Percentiles rank a stretch among this genome's conserved stretches.
These are phyloP conservation scores for Rhodotorula diobovata DNA, from an alignment of 768 basidiomycete species.

Conservation along the genomic window DNA sequence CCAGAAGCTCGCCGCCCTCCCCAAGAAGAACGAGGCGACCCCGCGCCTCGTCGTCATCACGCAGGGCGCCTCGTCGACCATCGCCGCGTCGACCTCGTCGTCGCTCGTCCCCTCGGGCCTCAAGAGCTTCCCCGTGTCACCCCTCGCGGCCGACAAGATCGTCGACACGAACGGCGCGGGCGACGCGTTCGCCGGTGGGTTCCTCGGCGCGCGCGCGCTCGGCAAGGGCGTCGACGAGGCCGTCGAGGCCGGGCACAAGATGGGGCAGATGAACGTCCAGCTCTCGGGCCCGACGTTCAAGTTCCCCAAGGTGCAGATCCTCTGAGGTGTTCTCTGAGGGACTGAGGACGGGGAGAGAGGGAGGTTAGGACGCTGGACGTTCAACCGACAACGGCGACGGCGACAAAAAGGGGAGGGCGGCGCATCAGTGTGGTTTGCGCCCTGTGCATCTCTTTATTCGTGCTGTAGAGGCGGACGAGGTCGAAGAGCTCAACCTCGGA, in stretches of 20 bases:
- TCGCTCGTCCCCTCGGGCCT: conserved; percentile 52
- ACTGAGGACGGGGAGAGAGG: background rate
- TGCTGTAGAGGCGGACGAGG: background rate
- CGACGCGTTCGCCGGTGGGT: conserved; percentile 94
- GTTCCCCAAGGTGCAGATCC: conserved; percentile 40
- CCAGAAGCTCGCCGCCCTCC: conserved; percentile 64
- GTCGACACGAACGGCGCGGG: conserved; percentile 98
- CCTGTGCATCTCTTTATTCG: no score
- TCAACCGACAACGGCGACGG: no score
- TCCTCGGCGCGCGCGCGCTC: conserved; percentile 75
- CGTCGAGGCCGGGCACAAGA: conserved; percentile 77
- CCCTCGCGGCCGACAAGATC: conserved; percentile 61
- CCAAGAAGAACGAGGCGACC: conserved; percentile 65
- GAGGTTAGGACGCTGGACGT: conserved; percentile 19
- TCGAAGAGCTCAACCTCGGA: background rate
- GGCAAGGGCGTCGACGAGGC: conserved; percentile 73
- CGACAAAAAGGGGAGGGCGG: no score
- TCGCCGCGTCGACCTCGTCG: conserved; percentile 63
- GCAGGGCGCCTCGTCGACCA: conserved; percentile 74
- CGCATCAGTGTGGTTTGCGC: no score
- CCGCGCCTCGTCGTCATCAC: conserved; percentile 85
- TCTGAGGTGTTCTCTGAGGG: conserved; percentile 18
- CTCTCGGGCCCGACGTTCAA: conserved; percentile 54
- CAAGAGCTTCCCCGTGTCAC: conserved; percentile 58
- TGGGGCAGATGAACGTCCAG: conserved; percentile 79